Evolutionary conservation across 2,329 filamentous ascomycete genomes (phyloP).

Genomic region (Pestalotiopsis sp.): DNA sequence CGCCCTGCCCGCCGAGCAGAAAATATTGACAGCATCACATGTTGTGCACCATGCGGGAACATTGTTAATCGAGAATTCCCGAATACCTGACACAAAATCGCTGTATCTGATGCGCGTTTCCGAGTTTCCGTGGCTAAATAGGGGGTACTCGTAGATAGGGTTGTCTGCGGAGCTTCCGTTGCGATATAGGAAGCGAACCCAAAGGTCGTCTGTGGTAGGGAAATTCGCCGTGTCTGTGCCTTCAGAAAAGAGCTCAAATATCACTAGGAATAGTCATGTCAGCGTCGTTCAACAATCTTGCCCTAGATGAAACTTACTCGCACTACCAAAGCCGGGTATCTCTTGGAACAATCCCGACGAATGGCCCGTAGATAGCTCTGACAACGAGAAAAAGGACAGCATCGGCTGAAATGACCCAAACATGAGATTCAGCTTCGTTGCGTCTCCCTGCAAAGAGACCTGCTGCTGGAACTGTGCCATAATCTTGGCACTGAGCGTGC

Average conservation of each 20-base stretch:
- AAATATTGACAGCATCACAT: slow-evolving; percentile 40
- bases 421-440: slow-evolving; percentile 52
- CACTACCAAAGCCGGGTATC: slow-evolving; percentile 70
- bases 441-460: slow-evolving; percentile 39
- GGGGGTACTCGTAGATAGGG: slow-evolving; percentile 37
- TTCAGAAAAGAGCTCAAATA: slow-evolving; percentile 65
- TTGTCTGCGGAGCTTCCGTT: slow-evolving; percentile 43
- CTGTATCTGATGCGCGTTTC: slow-evolving; percentile 38
- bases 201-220: slow-evolving; percentile 41
- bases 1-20: slow-evolving; percentile 33
- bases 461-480: slow-evolving; percentile 43
- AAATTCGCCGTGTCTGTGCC: slow-evolving; percentile 23
- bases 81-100: slow-evolving; percentile 41
- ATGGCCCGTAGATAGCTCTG: slow-evolving; percentile 44
- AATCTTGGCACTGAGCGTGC: slow-evolving; percentile 51
- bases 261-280: slow-evolving; percentile 42
- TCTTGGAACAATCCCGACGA: slow-evolving; percentile 53
- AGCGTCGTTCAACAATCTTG: too few species aligned
- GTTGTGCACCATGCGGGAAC: slow-evolving; percentile 45
- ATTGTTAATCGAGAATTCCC: slow-evolving; percentile 33
- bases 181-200: slow-evolving; percentile 60
- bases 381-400: slow-evolving; percentile 55
- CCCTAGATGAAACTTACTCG: slow-evolving; percentile 34
- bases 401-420: slow-evolving; percentile 59
- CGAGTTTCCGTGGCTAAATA: slow-evolving; percentile 41